Base-by-base conservation (phyloP, 2,329 filamentous ascomycete species). In the Claviceps purpurea region DNA sequence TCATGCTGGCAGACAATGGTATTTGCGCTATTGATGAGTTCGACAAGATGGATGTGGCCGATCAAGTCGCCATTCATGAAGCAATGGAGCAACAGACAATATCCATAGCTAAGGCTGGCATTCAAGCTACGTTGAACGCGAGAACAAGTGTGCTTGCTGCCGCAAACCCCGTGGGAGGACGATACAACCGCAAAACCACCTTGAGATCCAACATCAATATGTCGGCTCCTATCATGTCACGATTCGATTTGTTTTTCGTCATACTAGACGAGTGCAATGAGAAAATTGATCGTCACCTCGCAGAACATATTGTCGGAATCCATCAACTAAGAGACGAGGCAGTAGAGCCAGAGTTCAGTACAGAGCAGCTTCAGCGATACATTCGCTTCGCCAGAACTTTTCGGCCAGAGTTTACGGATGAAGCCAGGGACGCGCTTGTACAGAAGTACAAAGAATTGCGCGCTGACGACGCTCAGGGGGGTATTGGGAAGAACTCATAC, bases 21-120 rank as follows among this genome's bases (percentile, higher is more conserved):
- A 94, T 97, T 61, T 98, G 93, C 68, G 90, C 89, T 54, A 98
- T 98, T 65, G 93, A 98, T 65, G 93, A 98, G 66, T 98, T 98
- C 61, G 93, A 98, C 79, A 98, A 98, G 74, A 98, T 98, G 93
- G 93, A 98, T 62, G 87, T 98, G 56, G 82, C 74, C 50, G 93
- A 98, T 66, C 93, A 98, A 71, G 93, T 98, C 52, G 93, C 93
- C 58, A 98, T 98, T 63, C 93, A 98, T 78, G 93, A 98, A 81
- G 93, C 93, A 54, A 98, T 98, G 93, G 93, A 98, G 79, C 93
- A 98, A 73, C 93, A 98, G 70, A 98, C 93, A 5, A 98, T 98
- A 58, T 96, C 89, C 8, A 98, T 98, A 62, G 91, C 93, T 55
- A 98, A 98, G 71, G 93, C 93, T 5, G 93, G 93, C 62, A 98